phyloP scores from a whole-genome alignment of 441 rosid species.

The Brassica hybrid region DNA sequence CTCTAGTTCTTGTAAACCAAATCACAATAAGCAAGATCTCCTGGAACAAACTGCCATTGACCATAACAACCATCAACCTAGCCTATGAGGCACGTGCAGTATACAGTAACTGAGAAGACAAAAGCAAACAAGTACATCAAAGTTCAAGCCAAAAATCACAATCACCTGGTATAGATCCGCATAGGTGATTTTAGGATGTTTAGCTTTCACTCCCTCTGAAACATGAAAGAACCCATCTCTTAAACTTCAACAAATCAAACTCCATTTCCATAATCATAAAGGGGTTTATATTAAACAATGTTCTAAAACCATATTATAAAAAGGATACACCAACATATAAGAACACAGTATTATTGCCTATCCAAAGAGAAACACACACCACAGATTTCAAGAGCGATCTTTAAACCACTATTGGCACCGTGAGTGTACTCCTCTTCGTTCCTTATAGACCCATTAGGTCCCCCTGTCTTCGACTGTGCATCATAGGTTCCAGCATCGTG shows the following conservation, averaged over 20 bases:
- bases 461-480: conserved; percentile 81
- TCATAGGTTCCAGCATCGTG: conserved; percentile 95
- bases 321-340: neutral
- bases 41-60: no score
- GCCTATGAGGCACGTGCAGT: no score
- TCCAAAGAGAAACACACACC: conserved; percentile 50
- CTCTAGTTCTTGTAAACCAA: no score
- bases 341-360: no score
- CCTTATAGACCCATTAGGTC: conserved; percentile 90
- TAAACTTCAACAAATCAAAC: no score
- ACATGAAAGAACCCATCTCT: neutral
- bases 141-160: no score
- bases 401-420: conserved; percentile 81
- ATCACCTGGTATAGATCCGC: conserved; percentile 83
- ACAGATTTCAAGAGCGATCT: conserved; percentile 80
- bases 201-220: conserved; percentile 83
- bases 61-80: neutral
- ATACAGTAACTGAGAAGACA: no score
- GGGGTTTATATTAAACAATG: neutral
- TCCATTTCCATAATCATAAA: no score
- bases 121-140: no score
- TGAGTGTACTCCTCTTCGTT: conserved; percentile 82
- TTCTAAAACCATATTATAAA: conserved; percentile 9
- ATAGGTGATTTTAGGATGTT: conserved; percentile 78
- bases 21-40: no score